Evolutionary conservation across 257 asterid genomes (phyloP), one percentile per base, ranked within the genome.

Genomic region (Dorcoceras hygrometricum): DNA sequence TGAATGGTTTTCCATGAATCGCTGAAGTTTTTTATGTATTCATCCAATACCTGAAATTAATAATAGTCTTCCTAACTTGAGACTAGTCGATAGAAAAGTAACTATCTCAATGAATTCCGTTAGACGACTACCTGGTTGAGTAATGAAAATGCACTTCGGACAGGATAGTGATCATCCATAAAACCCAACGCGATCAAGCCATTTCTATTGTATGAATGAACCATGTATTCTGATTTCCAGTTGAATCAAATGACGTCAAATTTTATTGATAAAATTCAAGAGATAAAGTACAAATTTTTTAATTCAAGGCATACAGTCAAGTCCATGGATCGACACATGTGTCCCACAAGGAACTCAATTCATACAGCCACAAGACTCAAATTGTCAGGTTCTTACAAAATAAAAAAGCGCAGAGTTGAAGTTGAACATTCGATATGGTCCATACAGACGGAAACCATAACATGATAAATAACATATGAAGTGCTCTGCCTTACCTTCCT

Each of bases 11-110:
- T 88, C 91, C 97, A 93, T 5, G 98, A 75, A 69, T 93, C 97
- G n/a, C 96, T 91, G 61, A 93, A 93, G 71, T 65, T 87, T 82
- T 86, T 88, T 27, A 69, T 84, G 73, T 93, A 90, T 80, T 90
- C 97, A 71, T 88, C 97, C 76, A 93, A 61, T 71, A 89, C 91
- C 97, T 92, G 80, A 54, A 24, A 68, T 36, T 48, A 46, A 23
- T 48, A 8, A 46, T 46, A 46, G 18, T 8, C 54, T 46, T 46
- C 22, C 54, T 46, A 16, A 16, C 2, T 46, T 46, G 54, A 46
- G 54, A 46, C 54, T 18, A 46, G 20, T 16, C 20, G 1, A 46
- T 46, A 16, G 54, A 16, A 46, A 16, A 46, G 18, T 4, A 46
- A 16, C 51, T 43, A 43, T 46, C 54, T 46, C 54, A 46, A 46